phyloP scores from a whole-genome alignment of 495 filamentous ascomycete genomes.

The Tetracladium setigerum region DNA sequence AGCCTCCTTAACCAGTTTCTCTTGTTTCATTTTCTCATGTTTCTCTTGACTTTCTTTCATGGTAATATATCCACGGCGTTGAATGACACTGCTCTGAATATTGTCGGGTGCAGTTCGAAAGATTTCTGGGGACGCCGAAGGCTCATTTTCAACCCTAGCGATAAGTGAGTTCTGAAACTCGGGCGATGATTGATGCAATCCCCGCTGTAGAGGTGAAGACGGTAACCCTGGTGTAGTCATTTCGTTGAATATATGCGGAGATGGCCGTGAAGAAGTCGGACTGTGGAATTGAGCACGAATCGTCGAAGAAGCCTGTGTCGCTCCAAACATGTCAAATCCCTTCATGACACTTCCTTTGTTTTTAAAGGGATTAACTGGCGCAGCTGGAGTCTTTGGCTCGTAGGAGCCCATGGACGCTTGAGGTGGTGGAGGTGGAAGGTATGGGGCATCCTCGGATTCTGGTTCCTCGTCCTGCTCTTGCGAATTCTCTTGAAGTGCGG shows the following conservation, averaged over 20 bases:
- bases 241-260: slow-evolving; percentile 17
- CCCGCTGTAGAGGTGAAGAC: slow-evolving; percentile 10
- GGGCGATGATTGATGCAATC: neutral
- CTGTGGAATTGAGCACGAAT: slow-evolving; percentile 1
- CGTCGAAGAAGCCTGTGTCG: slow-evolving; percentile 19
- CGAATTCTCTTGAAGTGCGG: slow-evolving; percentile 1
- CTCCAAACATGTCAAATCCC: slow-evolving; percentile 15
- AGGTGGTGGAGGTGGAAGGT: slow-evolving; percentile 2
- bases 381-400: slow-evolving; percentile 19
- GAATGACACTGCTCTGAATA: too few relatives aligned
- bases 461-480: neutral
- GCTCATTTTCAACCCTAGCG: too few relatives aligned
- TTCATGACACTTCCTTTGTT: slow-evolving; percentile 18
- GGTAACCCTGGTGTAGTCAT: slow-evolving; percentile 6
- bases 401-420: neutral
- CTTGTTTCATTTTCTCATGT: slow-evolving; percentile 8
- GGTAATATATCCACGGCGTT: slow-evolving; percentile 11
- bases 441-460: slow-evolving; percentile 12
- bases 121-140: too few relatives aligned
- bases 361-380: slow-evolving; percentile 13
- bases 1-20: slow-evolving; percentile 4
- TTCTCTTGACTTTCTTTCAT: slow-evolving; percentile 18
- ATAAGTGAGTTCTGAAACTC: too few relatives aligned
- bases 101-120: too few relatives aligned
- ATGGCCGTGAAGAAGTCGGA: slow-evolving; percentile 13